Conservation (phyloP, 768 basidiomycete species). For the Collybiopsis luxurians region DNA sequence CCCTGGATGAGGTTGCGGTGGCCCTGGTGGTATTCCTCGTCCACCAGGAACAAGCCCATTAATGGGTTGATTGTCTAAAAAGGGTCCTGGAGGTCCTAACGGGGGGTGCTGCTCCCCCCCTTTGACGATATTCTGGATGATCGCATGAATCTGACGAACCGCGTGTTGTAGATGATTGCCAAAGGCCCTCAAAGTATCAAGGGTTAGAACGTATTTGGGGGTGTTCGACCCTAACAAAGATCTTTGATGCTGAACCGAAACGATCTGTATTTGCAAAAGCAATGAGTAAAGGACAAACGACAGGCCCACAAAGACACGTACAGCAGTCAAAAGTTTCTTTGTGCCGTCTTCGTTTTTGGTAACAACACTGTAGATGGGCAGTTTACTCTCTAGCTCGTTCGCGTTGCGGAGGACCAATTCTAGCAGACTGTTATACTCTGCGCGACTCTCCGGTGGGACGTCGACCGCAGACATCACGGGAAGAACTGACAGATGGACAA, state of each 20-base stretch:
- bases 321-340: constrained; percentile 51
- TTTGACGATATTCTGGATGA: constrained; percentile 8
- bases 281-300: constrained; percentile 9
- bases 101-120: neutral
- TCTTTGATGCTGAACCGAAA: constrained; percentile 35
- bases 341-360: constrained; percentile 47
- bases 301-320: constrained; percentile 30
- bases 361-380: constrained; percentile 45
- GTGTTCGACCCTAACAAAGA: constrained; percentile 31
- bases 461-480: constrained; percentile 31
- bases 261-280: constrained; percentile 16
- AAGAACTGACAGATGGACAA: constrained; percentile 27
- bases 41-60: neutral
- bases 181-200: constrained; percentile 44
- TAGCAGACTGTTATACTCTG: constrained; percentile 49
- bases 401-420: constrained; percentile 46
- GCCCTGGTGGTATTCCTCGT: neutral
- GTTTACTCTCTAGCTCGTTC: constrained; percentile 46
- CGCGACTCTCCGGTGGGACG: constrained; percentile 51
- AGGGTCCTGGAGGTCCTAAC: constrained; percentile 2
- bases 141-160: neutral
- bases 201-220: constrained; percentile 38
- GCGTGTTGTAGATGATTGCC: constrained; percentile 35
- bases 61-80: neutral
- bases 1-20: neutral